Evolutionary conservation across 2,329 filamentous ascomycete genomes (phyloP).

Genomic region (Diaporthe capsici): DNA sequence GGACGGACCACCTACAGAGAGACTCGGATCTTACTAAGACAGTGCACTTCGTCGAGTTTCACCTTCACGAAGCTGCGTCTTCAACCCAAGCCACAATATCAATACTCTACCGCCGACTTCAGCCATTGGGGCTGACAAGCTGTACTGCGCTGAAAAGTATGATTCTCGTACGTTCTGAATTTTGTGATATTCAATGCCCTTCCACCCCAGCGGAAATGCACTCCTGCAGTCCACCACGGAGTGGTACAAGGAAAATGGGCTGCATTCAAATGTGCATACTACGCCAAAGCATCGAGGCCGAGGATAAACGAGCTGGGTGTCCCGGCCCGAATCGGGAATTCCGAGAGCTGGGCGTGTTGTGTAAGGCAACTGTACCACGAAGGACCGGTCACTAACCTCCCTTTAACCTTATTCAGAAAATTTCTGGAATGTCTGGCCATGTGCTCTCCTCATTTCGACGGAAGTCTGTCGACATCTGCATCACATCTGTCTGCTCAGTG

Average conservation of each 20-base stretch:
- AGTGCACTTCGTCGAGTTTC: neutral
- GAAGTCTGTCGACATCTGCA: neutral
- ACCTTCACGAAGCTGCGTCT: neutral
- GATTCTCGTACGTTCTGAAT: neutral
- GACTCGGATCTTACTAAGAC: constrained; percentile 1
- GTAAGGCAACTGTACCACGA: neutral
- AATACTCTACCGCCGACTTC: neutral
- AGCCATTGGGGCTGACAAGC: constrained; percentile 1
- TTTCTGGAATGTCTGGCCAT: neutral
- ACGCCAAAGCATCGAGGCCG: neutral
- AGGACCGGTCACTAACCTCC: neutral
- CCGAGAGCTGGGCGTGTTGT: neutral
- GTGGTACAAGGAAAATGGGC: too few species aligned
- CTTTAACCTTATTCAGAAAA: neutral
- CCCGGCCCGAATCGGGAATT: constrained; percentile 10
- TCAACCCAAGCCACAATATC: neutral
- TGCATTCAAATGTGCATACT: neutral
- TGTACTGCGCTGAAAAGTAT: neutral
- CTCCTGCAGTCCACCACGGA: neutral
- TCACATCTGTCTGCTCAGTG: neutral
- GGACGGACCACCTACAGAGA: neutral
- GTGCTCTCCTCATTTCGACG: neutral
- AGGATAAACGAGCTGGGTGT: neutral
- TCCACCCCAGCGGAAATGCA: neutral
- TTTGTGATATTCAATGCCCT: too few species aligned